These are phyloP conservation scores for Penicillium cinerascens DNA, from an alignment of 495 filamentous ascomycete genomes.

Conservation along the genomic window DNA sequence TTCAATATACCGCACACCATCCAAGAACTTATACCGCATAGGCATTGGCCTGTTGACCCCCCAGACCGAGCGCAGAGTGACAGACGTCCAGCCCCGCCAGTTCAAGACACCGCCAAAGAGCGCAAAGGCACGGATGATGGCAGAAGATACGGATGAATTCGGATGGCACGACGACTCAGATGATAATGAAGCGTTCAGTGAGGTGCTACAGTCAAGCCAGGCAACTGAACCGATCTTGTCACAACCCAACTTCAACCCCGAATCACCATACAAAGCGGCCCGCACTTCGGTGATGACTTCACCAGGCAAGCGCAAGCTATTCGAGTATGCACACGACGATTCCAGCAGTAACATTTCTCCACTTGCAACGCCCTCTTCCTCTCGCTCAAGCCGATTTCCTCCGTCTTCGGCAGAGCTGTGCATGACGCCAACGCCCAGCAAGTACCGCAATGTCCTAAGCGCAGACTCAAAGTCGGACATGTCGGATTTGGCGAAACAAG, in stretches of 20 bases:
- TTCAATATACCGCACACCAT: conserved; percentile 21
- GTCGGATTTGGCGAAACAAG: conserved; percentile 49
- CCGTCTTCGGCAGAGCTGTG: conserved; percentile 33
- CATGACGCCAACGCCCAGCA: conserved; percentile 49
- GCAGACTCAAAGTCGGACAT: conserved; percentile 25
- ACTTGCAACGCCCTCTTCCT: conserved; percentile 21
- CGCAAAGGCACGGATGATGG: conserved; percentile 38
- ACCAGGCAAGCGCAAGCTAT: conserved; percentile 52
- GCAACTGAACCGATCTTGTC: conserved; percentile 13
- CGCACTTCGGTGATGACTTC: conserved; percentile 44
- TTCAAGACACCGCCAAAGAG: conserved; percentile 29
- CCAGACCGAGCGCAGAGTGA: conserved; percentile 28
- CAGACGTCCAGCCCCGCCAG: conserved; percentile 15
- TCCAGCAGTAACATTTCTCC: conserved; percentile 8
- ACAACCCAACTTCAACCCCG: conserved; percentile 20
- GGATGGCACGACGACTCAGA: conserved; percentile 45
- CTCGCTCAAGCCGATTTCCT: conserved; percentile 18
- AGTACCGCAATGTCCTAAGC: conserved; percentile 38
- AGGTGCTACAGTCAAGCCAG: conserved; percentile 10
- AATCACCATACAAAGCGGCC: conserved; percentile 33
- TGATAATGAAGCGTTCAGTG: conserved; percentile 23
- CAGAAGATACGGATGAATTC: conserved; percentile 43
- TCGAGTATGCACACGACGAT: conserved; percentile 21
- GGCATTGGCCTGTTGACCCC: conserved; percentile 34
- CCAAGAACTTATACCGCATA: conserved; percentile 6